A percentile compares a stretch with the other conserved stretches of the same genome.
These are phyloP conservation scores for Cercospora sp. DNA, from an alignment of 2,329 filamentous ascomycete species.

Conservation along the genomic window DNA sequence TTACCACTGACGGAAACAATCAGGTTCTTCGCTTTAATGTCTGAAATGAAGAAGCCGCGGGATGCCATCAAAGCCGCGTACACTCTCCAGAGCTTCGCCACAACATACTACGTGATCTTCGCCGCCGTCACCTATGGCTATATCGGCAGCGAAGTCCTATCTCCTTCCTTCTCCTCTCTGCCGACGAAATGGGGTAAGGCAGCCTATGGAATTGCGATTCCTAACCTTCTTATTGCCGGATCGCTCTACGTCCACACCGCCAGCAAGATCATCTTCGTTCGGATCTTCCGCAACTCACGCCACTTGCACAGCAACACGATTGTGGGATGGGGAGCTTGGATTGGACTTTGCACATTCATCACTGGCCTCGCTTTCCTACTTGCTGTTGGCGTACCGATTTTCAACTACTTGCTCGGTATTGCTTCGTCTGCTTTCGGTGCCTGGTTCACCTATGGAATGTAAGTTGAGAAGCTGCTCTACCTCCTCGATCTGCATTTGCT, in stretches of 20 bases:
- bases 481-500: not conserved
- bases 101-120: constrained; percentile 53
- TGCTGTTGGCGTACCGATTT: constrained; percentile 54
- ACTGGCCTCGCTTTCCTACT: constrained; percentile 48
- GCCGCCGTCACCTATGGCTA: constrained; percentile 55
- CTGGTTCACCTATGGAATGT: constrained; percentile 54
- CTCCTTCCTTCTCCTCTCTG: constrained; percentile 51
- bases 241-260: constrained; percentile 54
- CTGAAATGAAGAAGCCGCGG: constrained; percentile 52
- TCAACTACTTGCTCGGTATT: constrained; percentile 56
- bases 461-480: not conserved
- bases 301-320: constrained; percentile 53
- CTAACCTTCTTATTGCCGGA: constrained; percentile 53
- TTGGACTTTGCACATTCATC: constrained; percentile 47
- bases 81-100: constrained; percentile 53
- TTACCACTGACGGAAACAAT: not conserved
- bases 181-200: constrained; percentile 51
- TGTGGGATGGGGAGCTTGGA: constrained; percentile 52
- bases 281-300: constrained; percentile 49
- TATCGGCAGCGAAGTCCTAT: constrained; percentile 48
- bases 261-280: constrained; percentile 53
- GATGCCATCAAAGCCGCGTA: constrained; percentile 54
- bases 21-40: constrained; percentile 10
- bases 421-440: constrained; percentile 53
- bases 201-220: constrained; percentile 52